phyloP scores from a whole-genome alignment of 164 flowering plant species.

The Nelumbo lutea region DNA sequence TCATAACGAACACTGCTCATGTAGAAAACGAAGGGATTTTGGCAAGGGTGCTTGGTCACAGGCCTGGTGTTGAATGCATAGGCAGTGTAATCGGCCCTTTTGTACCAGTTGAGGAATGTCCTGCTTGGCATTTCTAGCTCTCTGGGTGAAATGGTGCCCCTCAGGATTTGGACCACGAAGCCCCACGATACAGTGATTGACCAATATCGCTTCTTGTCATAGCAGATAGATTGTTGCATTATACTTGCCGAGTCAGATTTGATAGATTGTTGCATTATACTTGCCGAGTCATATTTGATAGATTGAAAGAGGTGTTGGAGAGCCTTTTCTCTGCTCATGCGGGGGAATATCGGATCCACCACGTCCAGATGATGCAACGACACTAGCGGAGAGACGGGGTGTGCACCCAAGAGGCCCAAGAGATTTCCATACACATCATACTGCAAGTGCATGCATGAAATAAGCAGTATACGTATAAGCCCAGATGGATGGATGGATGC shows the following conservation, averaged over 20 bases:
- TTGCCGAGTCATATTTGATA: conserved; percentile 51
- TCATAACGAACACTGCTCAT: conserved; percentile 30
- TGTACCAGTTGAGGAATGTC: conserved; percentile 51
- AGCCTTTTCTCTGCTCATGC: conserved; percentile 33
- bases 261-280: conserved; percentile 57
- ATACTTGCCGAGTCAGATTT: conserved; percentile 57
- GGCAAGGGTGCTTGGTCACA: conserved; percentile 33
- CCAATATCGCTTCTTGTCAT: conserved; percentile 40
- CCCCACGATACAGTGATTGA: conserved; percentile 72
- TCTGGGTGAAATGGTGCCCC: conserved; percentile 38
- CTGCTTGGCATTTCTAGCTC: conserved; percentile 45
- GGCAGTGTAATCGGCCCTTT: too few species aligned
- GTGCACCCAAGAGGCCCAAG: conserved; percentile 73
- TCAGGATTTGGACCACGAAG: conserved; percentile 44
- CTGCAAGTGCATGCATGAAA: conserved; percentile 26
- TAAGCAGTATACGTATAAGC: background rate
- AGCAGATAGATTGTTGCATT: conserved; percentile 74
- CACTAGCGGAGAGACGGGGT: conserved; percentile 68
- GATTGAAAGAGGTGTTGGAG: conserved; percentile 41
- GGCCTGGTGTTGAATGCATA: conserved; percentile 36
- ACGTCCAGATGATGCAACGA: conserved; percentile 72
- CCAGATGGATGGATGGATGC: background rate
- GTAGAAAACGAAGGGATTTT: conserved; percentile 35
- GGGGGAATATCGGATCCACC: conserved; percentile 75
- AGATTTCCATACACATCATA: conserved; percentile 80